Evolutionary conservation across 1,284 basidiomycete genomes (phyloP), one percentile per base, ranked within the genome.

Genomic region (Rhodotorula sp.): DNA sequence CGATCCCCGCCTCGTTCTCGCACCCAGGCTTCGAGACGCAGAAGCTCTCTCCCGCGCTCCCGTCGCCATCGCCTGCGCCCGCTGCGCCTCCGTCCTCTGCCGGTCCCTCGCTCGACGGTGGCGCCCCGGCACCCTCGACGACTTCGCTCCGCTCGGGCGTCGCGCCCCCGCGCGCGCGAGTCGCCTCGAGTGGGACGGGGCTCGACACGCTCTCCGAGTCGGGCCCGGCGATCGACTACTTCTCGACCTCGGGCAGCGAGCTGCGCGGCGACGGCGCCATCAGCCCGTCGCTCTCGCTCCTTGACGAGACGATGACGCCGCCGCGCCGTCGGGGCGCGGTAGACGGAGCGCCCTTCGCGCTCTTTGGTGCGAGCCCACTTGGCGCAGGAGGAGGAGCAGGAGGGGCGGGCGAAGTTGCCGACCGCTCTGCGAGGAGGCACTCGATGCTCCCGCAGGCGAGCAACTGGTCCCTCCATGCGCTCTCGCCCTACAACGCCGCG

Each of bases 191-290:
- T 46, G 61, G 61, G 23, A 64, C 54, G 19, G 58, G 46, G 25
- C 72, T 76, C 63, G 74, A 74, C 50, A 76, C 74, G 48, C 74
- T 76, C 48, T 53, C 57, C 46, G 74, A 76, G 49, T 44, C 49
- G 7, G 74, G 74, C 7, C 74, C 74, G 1, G 74, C 74, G 3
- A 64, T 62, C 41, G 74, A 73, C 52, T 67, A 67, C 56, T 75
- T 75, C 60, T 71, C 74, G 14, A 71, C 64, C 4, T 59, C 46
- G 41, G 68, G 63, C 7, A 59, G 62, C 45, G 66, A 55, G 3
- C 54, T 73, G 34, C 64, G 71, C 27, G 52, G 49, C n/a, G 44
- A 54, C 52, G 53, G 66, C 44, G n/a, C 61, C 27, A 48, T 52
- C 25, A 54, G 23, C 41, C 56, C 25, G 14, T 21, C 21, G 52